Conservation (phyloP, 139 green algal species). For the Spirogloea muscicola region DNA sequence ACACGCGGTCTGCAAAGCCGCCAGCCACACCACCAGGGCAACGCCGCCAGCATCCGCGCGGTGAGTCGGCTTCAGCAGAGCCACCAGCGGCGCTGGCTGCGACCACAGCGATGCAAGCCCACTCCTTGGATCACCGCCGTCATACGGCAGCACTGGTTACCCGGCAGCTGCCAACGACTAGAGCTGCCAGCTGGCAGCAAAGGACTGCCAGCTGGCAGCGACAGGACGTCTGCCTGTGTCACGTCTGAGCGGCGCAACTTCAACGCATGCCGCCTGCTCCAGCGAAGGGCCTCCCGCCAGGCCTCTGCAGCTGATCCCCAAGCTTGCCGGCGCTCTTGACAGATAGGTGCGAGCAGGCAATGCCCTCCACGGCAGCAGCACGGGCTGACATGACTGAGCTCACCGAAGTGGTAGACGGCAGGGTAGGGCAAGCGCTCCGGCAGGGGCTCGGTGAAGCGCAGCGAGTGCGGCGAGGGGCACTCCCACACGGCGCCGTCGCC, state of each 20-base stretch:
- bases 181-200: too few relatives aligned
- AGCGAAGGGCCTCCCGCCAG: too few relatives aligned
- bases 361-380: too few relatives aligned
- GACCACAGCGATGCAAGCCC: background rate
- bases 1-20: constrained; percentile 41
- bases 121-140: background rate
- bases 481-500: constrained; percentile 27
- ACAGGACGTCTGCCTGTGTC: too few relatives aligned
- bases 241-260: too few relatives aligned
- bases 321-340: too few relatives aligned
- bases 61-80: background rate
- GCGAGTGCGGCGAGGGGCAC: constrained; percentile 1
- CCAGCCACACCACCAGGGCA: background rate
- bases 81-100: background rate
- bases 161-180: background rate
- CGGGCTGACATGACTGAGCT: too few relatives aligned
- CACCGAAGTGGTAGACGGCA: constrained; percentile 34
- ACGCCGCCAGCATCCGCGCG: background rate
- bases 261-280: too few relatives aligned
- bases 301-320: too few relatives aligned
- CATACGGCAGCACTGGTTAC: background rate
- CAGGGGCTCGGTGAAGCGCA: constrained; percentile 21
- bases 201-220: too few relatives aligned
- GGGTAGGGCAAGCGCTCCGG: constrained; percentile 33
- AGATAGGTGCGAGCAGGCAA: too few relatives aligned